Evolutionary conservation across 2,329 filamentous ascomycete genomes (phyloP).

Genomic region (Fusarium dlaminii): DNA sequence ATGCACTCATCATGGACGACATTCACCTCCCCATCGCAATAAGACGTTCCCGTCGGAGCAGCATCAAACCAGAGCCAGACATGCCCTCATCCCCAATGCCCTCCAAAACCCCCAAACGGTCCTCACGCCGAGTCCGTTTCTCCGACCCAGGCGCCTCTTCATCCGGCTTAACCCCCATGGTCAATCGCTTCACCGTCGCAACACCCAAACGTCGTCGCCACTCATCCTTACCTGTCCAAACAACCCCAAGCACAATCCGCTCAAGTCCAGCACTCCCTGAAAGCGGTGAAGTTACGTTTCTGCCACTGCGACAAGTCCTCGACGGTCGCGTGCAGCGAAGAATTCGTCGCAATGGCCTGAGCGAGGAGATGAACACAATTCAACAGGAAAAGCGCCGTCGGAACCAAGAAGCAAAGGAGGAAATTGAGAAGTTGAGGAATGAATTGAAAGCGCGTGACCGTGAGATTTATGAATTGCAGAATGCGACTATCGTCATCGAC

Average conservation of each 20-base stretch:
- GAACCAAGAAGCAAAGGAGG: slow-evolving; percentile 51
- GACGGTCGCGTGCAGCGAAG: slow-evolving; percentile 67
- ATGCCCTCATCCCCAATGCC: slow-evolving; percentile 13
- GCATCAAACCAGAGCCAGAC: slow-evolving; percentile 42
- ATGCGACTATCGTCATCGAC: slow-evolving; percentile 61
- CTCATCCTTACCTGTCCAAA: slow-evolving; percentile 54
- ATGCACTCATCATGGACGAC: slow-evolving; percentile 46
- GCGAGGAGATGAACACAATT: slow-evolving; percentile 66
- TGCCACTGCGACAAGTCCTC: slow-evolving; percentile 61
- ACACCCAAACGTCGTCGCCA: slow-evolving; percentile 54
- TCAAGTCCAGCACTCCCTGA: slow-evolving; percentile 33
- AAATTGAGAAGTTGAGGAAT: slow-evolving; percentile 59
- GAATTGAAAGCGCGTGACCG: slow-evolving; percentile 61
- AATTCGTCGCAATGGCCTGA: slow-evolving; percentile 64
- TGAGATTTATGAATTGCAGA: slow-evolving; percentile 63
- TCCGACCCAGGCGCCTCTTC: slow-evolving; percentile 62
- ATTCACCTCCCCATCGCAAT: slow-evolving; percentile 64
- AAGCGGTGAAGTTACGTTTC: slow-evolving; percentile 55
- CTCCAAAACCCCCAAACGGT: slow-evolving; percentile 45
- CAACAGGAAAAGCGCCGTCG: slow-evolving; percentile 56
- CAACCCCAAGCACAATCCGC: slow-evolving; percentile 25
- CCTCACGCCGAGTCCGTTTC: slow-evolving; percentile 63
- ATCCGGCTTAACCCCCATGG: slow-evolving; percentile 68
- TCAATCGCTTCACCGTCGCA: slow-evolving; percentile 60
- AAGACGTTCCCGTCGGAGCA: slow-evolving; percentile 61